Evolutionary conservation across 345 rosid genomes (phyloP), one percentile per base, ranked within the genome.

Genomic region (Acer saccharum): DNA sequence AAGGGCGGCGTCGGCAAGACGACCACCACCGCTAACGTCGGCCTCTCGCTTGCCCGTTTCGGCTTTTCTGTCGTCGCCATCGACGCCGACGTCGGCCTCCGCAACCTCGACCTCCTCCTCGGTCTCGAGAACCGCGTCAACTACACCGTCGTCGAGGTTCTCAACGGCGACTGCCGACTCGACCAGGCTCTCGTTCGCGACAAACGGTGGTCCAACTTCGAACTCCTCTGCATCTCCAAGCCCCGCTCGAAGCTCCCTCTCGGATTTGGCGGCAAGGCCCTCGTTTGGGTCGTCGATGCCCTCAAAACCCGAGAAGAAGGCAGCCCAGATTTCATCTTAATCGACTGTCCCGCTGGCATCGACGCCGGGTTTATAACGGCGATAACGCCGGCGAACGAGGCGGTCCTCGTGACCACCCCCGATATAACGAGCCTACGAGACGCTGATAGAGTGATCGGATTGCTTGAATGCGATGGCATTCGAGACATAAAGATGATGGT

Each of bases 1-100:
- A 96, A 96, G 86, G 99, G 97, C 7, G 99, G 99, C 9, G 98
- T 96, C 65, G 98, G 99, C 0, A 96, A 96, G 78, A 96, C 99
- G 1, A 96, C 99, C 2, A 90, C 99, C 76, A 92, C 98, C 13
- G 97, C 99, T n/a, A 96, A 96, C 58, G 90, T 96, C n/a, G 99
- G 98, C 7, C 98, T 96, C 84, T 96, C 99, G 50, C 84, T 96
- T 0, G 99, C 98, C 60, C 94, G 98, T 35, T 88, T 92, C 41
- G 99, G 99, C 69, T 93, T 91, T 91, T 91, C 93, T 5, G 99
- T 95, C 0, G 99, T 95, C 12, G 90, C 98, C 0, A 88, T 95
- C 12, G 99, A 95, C 80, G 97, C 96, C 1, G 99, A 95, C 81
- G 95, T 93, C 41, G 98, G 99, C 18, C 96, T 95, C 65, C 94